These are phyloP conservation scores for Termitomyces sp. DNA, from an alignment of 768 basidiomycete genomes.

Conservation along the genomic window DNA sequence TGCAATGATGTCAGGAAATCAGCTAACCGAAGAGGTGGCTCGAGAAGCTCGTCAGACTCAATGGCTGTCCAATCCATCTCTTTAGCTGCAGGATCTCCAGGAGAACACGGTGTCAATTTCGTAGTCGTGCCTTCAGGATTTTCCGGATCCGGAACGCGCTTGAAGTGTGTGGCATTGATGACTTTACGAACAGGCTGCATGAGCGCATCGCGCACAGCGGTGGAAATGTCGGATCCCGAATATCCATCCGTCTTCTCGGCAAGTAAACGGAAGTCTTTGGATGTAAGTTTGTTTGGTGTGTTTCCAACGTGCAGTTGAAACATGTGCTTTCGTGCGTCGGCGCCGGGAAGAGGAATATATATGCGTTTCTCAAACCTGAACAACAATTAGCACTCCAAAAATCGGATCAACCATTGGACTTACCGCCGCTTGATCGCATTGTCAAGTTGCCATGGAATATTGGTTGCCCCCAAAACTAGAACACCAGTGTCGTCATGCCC, in stretches of 20 bases:
- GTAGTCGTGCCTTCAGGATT: constrained; percentile 17
- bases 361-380: constrained; percentile 93
- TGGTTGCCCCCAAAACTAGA: constrained; percentile 93
- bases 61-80: constrained; percentile 91
- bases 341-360: constrained; percentile 94
- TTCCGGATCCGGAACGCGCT: constrained; percentile 36
- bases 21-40: constrained; percentile 70
- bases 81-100: constrained; percentile 77
- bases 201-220: constrained; percentile 91
- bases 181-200: constrained; percentile 99
- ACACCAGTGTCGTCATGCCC: constrained; percentile 97
- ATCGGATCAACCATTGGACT: constrained; percentile 15
- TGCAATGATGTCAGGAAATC: constrained; percentile 83
- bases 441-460: constrained; percentile 98
- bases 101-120: constrained; percentile 95
- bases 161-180: constrained; percentile 93
- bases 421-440: constrained; percentile 95
- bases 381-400: neutral
- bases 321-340: constrained; percentile 90
- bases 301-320: constrained; percentile 94
- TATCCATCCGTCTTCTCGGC: constrained; percentile 91
- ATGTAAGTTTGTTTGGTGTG: constrained; percentile 80
- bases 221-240: constrained; percentile 92
- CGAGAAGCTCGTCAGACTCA: constrained; percentile 82
- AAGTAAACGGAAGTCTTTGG: constrained; percentile 73